Base-by-base conservation (phyloP, 306 rosid species). In the Corylus americana region DNA sequence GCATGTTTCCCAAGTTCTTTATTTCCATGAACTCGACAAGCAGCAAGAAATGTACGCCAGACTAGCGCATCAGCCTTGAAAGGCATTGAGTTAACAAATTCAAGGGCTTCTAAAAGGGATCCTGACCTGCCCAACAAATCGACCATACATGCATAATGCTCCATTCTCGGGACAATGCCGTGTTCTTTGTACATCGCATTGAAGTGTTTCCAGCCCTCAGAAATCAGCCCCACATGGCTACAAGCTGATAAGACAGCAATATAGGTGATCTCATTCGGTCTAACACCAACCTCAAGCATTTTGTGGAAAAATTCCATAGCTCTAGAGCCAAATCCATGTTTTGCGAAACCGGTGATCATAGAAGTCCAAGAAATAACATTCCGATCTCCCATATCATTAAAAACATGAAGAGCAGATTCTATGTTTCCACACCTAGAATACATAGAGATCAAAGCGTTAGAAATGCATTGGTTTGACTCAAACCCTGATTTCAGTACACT, bases 341-440 rank as follows among this genome's bases (percentile, higher is more conserved):
- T 90, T 50, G 92, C 86, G 76, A 83, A 87, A 78, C 89, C 89
- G 64, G 78, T 85, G 80, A 90, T 87, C 14, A 88, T 85, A 14
- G 89, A 88, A 70, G 91, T 90, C 92, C 94, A 90, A 55, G 92
- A 86, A 79, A 90, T 80, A 70, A 90, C 89, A 77, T 90, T 88
- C 70, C 70, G 74, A 74, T 83, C 58, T 50, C 45, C 75, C 89
- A 83, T 88, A 73, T 81, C 79, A 74, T 72, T 61, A 27, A 90
- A 90, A 78, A 83, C 87, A 69, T 78, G 90, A 54, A 85, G 70
- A 75, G 91, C 86, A 82, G 91, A 85, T 83, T 79, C 89, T 79
- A 88, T 82, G 76, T 83, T 74, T 74, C 89, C 91, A 83, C 92
- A 90, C 81, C 86, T 88, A n/a, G 92, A 88, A 80, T 88, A 90